Conservation (phyloP, 1,139 yeast species). For the Wickerhamiella infanticola region DNA sequence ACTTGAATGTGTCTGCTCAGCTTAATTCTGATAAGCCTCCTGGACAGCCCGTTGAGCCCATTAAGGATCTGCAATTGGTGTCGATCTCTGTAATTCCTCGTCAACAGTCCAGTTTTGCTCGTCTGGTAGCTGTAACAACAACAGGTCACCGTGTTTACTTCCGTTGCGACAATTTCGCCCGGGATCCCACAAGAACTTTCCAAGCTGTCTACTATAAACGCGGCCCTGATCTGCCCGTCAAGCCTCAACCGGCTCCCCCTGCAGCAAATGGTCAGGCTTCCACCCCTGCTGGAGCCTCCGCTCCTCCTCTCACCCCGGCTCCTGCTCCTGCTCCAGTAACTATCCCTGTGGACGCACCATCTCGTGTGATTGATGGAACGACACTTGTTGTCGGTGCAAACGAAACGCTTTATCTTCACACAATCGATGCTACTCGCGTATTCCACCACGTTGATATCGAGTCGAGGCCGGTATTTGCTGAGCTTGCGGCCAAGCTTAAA, state of each 20-base stretch:
- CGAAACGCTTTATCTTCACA: not conserved
- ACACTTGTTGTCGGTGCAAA: not conserved
- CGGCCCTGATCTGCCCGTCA: not conserved
- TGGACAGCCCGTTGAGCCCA: not conserved
- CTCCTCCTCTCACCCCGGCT: not conserved
- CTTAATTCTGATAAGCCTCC: not conserved
- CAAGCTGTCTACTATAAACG: constrained; percentile 1
- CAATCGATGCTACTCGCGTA: constrained; percentile 9
- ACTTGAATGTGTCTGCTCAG: not conserved
- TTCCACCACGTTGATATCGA: constrained; percentile 7
- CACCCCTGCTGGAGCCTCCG: not conserved
- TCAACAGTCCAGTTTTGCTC: constrained; percentile 35
- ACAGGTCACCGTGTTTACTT: constrained; percentile 67
- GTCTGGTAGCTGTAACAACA: constrained; percentile 69
- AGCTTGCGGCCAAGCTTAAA: not conserved
- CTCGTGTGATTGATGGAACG: not conserved
- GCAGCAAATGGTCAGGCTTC: not conserved
- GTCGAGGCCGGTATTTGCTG: not conserved
- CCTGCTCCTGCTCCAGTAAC: not conserved
- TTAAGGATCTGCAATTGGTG: constrained; percentile 16
- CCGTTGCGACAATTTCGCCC: constrained; percentile 7
- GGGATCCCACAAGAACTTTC: not conserved
- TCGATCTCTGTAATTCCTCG: constrained; percentile 15
- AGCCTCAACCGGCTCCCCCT: not conserved
- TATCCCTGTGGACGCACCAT: not conserved